phyloP scores from a whole-genome alignment of 371 early-diverging fungal species.

The Mycotypha africana region DNA sequence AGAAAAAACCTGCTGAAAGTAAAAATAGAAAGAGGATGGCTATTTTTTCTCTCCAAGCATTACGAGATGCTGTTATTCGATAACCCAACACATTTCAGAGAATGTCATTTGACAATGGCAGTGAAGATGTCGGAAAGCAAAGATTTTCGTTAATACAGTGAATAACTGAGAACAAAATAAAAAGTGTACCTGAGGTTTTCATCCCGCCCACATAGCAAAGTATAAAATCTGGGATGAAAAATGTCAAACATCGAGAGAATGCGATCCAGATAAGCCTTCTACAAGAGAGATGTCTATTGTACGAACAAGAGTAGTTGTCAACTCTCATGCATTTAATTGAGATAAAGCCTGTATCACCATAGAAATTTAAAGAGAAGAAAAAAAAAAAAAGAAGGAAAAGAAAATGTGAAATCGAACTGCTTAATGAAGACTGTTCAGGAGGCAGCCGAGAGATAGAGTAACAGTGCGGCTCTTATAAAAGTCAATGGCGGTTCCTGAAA shows the following conservation, averaged over 20 bases:
- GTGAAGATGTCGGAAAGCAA: neutral
- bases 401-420: neutral
- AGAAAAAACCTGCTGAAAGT: constrained; percentile 22
- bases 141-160: too few relatives aligned
- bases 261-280: constrained; percentile 25
- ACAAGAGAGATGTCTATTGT: constrained; percentile 16
- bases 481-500: too few relatives aligned
- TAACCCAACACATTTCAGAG: too few relatives aligned
- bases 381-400: neutral
- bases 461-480: too few relatives aligned
- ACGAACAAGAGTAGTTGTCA: constrained; percentile 15
- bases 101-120: too few relatives aligned
- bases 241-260: constrained; percentile 21
- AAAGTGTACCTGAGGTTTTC: constrained; percentile 19
- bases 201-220: constrained; percentile 25
- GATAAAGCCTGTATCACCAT: constrained; percentile 14
- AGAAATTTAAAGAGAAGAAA: constrained; percentile 8
- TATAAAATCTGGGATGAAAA: constrained; percentile 22
- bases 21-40: constrained; percentile 25
- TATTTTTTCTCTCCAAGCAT: constrained; percentile 47
- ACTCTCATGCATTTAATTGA: constrained; percentile 18
- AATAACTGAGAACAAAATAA: neutral
- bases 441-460: too few relatives aligned
- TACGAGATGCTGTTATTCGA: constrained; percentile 36
- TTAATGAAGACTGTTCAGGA: too few relatives aligned